Evolutionary conservation across 192 early-diverging fungal species (phyloP), one percentile per base, ranked within the genome.

Genomic region (Kappamyces sp.): DNA sequence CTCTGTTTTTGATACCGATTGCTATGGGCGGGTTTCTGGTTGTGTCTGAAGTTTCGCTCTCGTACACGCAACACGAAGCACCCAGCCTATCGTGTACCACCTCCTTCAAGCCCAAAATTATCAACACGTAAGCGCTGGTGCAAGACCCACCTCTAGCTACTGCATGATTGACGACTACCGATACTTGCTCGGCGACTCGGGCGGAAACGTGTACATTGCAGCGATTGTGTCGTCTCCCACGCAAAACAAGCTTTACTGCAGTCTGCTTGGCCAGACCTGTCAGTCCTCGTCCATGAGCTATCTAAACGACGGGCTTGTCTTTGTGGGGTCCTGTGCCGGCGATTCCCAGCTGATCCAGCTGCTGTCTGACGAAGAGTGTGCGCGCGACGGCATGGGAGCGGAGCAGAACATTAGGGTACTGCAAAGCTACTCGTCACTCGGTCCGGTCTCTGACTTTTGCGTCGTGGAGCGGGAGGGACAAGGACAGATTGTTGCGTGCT

Each of bases 361-460:
- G 33, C 31, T 7, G 5, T 22, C 54, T 30, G 67, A 67, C 14
- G 64, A 57, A 0, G 66, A 83, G 55, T 62, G 71, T 11, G 66
- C 79, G 31, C 22, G 22, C 22, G 22, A 22, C 22, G 22, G 22
- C 22, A 22, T 22, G 29, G 47, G 66, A 8, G 34, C 31, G 4
- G 22, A 55, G 2, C 60, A 73, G 33, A 14, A 62, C 5, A n/a
- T 93, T 0, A 73, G 85, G 34, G 62, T 83, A 4, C 34, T 85
- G 40, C 70, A 86, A 55, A 71, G 74, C 15, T 90, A 70, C 66
- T 47, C 69, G 36, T 94, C 89, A 66, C 65, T 96, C 55, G 87
- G 86, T 22, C 96, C 96, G 0, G 83, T 97, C 2, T 63, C 75
- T 0, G 94, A 96, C 63, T 87, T 98, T 74, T 80, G 83, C 49